Evolutionary conservation across 1,284 basidiomycete species (phyloP).

Genomic region (Puccinia horiana): DNA sequence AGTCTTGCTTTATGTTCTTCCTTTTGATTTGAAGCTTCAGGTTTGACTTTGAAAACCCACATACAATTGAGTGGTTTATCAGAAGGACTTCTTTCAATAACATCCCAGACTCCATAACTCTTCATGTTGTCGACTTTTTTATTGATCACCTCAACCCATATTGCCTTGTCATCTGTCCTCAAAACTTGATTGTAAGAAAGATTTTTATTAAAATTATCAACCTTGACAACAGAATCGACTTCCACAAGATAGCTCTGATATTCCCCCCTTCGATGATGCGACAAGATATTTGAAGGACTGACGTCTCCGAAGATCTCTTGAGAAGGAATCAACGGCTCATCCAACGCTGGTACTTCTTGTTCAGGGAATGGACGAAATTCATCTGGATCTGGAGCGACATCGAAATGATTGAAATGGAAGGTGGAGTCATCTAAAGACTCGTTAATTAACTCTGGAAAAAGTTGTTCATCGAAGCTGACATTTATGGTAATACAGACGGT

Average conservation of each 20-base stretch:
- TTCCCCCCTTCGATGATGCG: slow-evolving; percentile 1
- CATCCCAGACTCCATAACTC: neutral
- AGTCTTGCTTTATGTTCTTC: neutral
- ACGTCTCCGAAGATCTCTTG: neutral
- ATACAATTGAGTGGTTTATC: neutral
- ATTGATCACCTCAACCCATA: neutral
- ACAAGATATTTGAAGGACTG: neutral
- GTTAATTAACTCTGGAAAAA: neutral
- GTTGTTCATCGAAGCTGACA: neutral
- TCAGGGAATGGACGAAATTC: neutral
- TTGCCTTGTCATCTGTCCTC: neutral
- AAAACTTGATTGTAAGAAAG: neutral
- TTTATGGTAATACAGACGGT: neutral
- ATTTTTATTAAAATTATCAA: neutral
- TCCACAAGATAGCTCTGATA: neutral
- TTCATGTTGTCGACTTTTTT: neutral
- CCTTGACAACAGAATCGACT: neutral
- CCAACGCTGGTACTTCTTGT: neutral
- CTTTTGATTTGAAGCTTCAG: neutral
- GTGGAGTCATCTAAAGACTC: neutral
- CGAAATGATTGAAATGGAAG: neutral
- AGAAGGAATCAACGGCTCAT: neutral
- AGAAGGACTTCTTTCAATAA: neutral
- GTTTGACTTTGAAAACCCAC: neutral
- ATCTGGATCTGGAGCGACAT: neutral